Evolutionary conservation across 371 early-diverging fungal genomes (phyloP).

Genomic region (Mucor lusitanicus): DNA sequence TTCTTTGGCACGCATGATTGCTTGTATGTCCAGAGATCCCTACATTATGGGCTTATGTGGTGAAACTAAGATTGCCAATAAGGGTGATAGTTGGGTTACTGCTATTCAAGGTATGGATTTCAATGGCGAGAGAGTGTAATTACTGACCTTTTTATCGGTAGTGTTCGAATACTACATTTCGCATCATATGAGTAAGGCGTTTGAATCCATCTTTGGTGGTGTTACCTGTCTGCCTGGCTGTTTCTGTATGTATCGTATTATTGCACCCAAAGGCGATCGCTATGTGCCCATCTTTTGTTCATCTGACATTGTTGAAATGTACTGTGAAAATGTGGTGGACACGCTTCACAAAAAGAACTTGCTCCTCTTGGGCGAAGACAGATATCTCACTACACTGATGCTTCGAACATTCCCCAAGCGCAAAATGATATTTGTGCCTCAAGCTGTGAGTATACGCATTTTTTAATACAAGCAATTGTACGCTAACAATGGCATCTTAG

Average conservation of each 20-base stretch:
- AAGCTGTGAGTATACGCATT: conserved; percentile 57
- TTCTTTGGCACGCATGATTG: conserved; percentile 78
- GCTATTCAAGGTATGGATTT: conserved; percentile 87
- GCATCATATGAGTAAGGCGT: conserved; percentile 93
- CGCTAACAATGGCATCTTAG: conserved; percentile 11
- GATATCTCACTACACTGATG: conserved; percentile 94
- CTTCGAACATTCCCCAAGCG: conserved; percentile 90
- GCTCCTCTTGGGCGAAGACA: conserved; percentile 92
- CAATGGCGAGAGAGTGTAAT: too few species aligned
- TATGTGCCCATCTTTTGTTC: conserved; percentile 78
- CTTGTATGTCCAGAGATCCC: conserved; percentile 78
- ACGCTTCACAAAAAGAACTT: conserved; percentile 97
- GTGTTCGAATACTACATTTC: conserved; percentile 98
- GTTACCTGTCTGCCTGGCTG: conserved; percentile 98
- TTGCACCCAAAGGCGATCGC: conserved; percentile 69
- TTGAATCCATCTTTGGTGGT: conserved; percentile 95
- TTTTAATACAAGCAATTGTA: neutral
- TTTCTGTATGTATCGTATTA: conserved; percentile 96
- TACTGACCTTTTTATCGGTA: too few species aligned
- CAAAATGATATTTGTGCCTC: conserved; percentile 92
- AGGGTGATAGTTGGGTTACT: conserved; percentile 83
- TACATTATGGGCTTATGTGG: conserved; percentile 86
- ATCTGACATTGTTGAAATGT: conserved; percentile 85
- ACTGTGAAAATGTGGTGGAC: conserved; percentile 89
- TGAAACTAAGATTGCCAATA: conserved; percentile 89